Evolutionary conservation across 2,329 filamentous ascomycete genomes (phyloP).

Genomic region (Fusarium palustre): DNA sequence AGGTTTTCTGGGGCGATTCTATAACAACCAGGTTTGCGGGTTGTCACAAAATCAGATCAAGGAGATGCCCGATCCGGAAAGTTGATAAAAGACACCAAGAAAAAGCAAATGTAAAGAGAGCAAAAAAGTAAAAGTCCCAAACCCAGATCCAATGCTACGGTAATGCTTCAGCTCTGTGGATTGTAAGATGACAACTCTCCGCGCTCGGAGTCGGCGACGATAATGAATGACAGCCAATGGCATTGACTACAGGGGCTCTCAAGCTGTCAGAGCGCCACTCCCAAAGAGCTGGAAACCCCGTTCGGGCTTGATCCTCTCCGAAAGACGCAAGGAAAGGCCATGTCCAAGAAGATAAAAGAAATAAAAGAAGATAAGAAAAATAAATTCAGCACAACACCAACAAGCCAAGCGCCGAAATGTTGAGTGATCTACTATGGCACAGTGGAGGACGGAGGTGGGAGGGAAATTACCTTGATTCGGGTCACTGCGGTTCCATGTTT

Average conservation of each 20-base stretch:
- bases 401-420: slow-evolving; percentile 1
- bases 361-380: slow-evolving; percentile 1
- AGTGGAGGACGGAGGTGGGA: slow-evolving; percentile 12
- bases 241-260: not conserved
- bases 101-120: not conserved
- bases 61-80: slow-evolving; percentile 27
- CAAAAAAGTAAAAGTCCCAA: slow-evolving; percentile 5
- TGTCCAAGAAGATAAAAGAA: not conserved
- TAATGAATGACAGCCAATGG: slow-evolving; percentile 18
- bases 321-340: slow-evolving; percentile 2
- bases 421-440: not conserved
- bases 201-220: slow-evolving; percentile 15
- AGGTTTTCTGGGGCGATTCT: not conserved
- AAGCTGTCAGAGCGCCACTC: slow-evolving; percentile 24
- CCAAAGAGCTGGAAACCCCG: slow-evolving; percentile 29
- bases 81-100: slow-evolving; percentile 21
- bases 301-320: slow-evolving; percentile 4
- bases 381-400: not conserved
- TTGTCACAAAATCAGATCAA: slow-evolving; percentile 14
- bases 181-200: slow-evolving; percentile 14
- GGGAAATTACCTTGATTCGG: slow-evolving; percentile 24
- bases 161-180: slow-evolving; percentile 14
- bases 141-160: slow-evolving; percentile 8
- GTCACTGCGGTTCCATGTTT: not conserved
- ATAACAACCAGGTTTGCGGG: not conserved